Conservation (phyloP, 2,329 filamentous ascomycete species). For the Intubia oerlemansii region DNA sequence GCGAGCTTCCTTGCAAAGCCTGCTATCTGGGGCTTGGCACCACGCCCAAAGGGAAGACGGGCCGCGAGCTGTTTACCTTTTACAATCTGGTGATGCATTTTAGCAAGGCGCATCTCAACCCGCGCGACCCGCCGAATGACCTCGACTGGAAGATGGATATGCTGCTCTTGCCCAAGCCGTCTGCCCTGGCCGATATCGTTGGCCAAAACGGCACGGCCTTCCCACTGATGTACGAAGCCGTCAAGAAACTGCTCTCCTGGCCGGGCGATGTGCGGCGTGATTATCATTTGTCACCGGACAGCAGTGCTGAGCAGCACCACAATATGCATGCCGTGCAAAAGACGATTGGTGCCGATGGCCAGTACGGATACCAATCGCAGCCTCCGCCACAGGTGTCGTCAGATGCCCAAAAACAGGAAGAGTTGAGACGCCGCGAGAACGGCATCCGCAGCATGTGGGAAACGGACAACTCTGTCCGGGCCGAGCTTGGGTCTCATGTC, state of each 20-base stretch:
- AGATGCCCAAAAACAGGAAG: neutral
- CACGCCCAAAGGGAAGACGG: conserved; percentile 5
- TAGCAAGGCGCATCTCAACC: conserved; percentile 20
- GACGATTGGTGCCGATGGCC: neutral
- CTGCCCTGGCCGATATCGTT: conserved; percentile 11
- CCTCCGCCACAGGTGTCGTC: neutral
- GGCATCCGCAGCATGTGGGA: too few relatives aligned
- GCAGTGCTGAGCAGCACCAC: too few relatives aligned
- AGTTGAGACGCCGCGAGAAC: too few relatives aligned
- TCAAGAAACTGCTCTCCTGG: conserved; percentile 14
- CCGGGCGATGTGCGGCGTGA: too few relatives aligned
- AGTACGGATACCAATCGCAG: neutral
- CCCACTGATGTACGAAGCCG: conserved; percentile 16
- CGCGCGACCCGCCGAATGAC: too few relatives aligned
- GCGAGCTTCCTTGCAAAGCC: conserved; percentile 30
- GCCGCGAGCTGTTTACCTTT: conserved; percentile 17
- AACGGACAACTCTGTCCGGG: too few relatives aligned
- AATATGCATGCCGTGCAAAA: neutral
- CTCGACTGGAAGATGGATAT: conserved; percentile 25
- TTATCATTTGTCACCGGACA: too few relatives aligned
- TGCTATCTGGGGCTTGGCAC: conserved; percentile 21
- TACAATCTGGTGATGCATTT: conserved; percentile 40
- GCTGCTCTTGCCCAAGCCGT: conserved; percentile 19
- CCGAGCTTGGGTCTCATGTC: too few relatives aligned
- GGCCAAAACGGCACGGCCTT: conserved; percentile 14